Conservation (phyloP, 2,329 filamentous ascomycete genomes). For the Sporothrix mexicana region DNA sequence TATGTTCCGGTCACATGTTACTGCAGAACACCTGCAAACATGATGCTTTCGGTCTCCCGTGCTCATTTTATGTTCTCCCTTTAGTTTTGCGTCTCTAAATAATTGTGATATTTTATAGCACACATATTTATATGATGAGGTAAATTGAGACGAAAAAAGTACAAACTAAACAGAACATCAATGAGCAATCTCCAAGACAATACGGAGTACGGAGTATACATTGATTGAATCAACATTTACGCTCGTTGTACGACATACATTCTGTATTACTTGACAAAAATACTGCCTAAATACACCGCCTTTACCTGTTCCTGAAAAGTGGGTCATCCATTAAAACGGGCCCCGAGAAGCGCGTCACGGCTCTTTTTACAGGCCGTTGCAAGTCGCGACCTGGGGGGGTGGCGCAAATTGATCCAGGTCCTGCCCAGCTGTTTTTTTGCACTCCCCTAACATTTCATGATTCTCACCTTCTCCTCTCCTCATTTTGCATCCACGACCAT, state of each 20-base stretch:
- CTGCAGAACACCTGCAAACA: background rate
- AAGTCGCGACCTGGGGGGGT: conserved; percentile 29
- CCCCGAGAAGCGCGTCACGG: conserved; percentile 27
- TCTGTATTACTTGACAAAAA: background rate
- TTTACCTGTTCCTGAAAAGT: background rate
- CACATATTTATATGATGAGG: too few relatives aligned
- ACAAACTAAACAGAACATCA: too few relatives aligned
- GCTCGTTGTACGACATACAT: too few relatives aligned
- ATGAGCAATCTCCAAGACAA: too few relatives aligned
- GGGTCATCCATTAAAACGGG: conserved; percentile 30
- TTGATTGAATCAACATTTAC: too few relatives aligned
- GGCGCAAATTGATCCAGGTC: conserved; percentile 8
- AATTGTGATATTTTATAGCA: too few relatives aligned
- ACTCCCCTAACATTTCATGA: background rate
- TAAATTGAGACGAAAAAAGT: too few relatives aligned
- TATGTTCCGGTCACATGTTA: too few relatives aligned
- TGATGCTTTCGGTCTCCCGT: too few relatives aligned
- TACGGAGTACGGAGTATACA: too few relatives aligned
- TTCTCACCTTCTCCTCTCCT: background rate
- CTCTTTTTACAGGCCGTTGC: background rate
- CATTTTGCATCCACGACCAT: background rate
- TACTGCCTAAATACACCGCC: conserved; percentile 22
- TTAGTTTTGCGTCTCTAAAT: too few relatives aligned
- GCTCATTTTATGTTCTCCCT: too few relatives aligned
- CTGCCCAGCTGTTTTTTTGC: conserved; percentile 22